A percentile compares a stretch with the other conserved stretches of the same genome.
Conservation (phyloP, 129 eudicot genomes). For the Logfia minima region DNA sequence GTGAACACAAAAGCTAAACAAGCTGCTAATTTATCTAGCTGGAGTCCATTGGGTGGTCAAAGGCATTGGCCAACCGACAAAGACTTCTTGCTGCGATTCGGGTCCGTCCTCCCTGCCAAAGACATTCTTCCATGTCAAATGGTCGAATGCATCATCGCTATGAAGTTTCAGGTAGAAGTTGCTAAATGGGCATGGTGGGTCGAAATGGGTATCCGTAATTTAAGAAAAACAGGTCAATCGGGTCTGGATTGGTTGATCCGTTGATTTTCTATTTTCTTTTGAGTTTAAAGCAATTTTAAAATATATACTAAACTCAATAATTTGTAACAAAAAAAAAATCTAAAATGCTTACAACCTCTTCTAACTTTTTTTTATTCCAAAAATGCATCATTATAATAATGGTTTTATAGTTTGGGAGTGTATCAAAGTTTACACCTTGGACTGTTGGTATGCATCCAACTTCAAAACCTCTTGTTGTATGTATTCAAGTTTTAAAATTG, state of each 20-base stretch:
- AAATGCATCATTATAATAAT: background rate
- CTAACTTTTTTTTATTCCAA: background rate
- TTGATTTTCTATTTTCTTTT: background rate
- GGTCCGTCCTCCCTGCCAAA: constrained; percentile 85
- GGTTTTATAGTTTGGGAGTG: background rate
- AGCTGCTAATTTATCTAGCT: constrained; percentile 88
- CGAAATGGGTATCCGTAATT: background rate
- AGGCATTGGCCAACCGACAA: constrained; percentile 93
- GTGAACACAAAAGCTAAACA: constrained; percentile 70
- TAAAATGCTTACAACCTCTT: background rate
- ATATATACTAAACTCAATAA: background rate
- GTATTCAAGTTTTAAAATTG: too few species aligned
- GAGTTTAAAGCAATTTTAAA: background rate
- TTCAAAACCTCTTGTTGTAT: too few species aligned
- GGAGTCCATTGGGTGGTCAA: constrained; percentile 81
- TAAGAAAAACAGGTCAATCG: background rate
- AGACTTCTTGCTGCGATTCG: constrained; percentile 80
- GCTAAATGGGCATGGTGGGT: background rate
- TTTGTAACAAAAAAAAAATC: background rate
- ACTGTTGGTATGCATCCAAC: too few species aligned
- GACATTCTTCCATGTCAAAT: constrained; percentile 78
- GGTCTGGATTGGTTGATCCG: background rate
- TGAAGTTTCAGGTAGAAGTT: constrained; percentile 53
- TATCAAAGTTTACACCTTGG: too few species aligned
- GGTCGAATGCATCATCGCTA: constrained; percentile 72